Conservation (phyloP, 2,329 filamentous ascomycete species). For the Raffaelea arxii region DNA sequence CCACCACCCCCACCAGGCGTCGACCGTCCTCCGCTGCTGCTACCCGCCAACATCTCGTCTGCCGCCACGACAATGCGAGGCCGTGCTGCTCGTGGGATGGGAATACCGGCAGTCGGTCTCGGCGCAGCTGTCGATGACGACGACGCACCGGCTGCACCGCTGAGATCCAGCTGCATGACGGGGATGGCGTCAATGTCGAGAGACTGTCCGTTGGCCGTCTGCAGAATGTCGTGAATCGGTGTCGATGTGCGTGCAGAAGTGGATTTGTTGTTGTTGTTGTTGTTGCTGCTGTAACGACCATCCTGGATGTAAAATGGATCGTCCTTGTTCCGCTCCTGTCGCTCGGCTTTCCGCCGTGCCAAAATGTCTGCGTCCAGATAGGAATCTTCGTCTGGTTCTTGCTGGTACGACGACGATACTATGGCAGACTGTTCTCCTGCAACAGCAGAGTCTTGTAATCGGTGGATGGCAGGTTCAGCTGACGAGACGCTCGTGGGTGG, state of each 20-base stretch:
- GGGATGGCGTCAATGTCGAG: conserved; percentile 92
- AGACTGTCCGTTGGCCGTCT: conserved; percentile 62
- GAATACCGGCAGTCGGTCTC: conserved; percentile 9
- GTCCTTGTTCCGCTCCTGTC: conserved; percentile 74
- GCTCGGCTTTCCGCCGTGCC: conserved; percentile 64
- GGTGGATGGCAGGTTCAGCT: conserved; percentile 43
- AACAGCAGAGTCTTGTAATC: conserved; percentile 35
- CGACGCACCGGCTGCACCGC: conserved; percentile 35
- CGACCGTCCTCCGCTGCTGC: conserved; percentile 35
- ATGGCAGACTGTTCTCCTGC: conserved; percentile 21
- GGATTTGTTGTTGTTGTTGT: conserved; percentile 30
- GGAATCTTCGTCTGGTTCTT: conserved; percentile 43
- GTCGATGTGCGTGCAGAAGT: conserved; percentile 59
- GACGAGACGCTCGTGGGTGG: conserved; percentile 42
- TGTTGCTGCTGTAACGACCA: conserved; percentile 20
- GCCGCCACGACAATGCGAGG: conserved; percentile 53
- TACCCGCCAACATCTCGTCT: conserved; percentile 62
- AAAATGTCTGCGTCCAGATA: conserved; percentile 65
- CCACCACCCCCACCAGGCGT: conserved; percentile 44
- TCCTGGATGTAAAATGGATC: conserved; percentile 85
- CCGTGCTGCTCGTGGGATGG: conserved; percentile 18
- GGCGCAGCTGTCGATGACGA: conserved; percentile 14
- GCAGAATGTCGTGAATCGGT: conserved; percentile 68
- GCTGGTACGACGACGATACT: conserved; percentile 14
- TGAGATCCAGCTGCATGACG: conserved; percentile 80